Base-by-base conservation (phyloP, 352 stramenopile genomes). In the Peronospora farinosa region DNA sequence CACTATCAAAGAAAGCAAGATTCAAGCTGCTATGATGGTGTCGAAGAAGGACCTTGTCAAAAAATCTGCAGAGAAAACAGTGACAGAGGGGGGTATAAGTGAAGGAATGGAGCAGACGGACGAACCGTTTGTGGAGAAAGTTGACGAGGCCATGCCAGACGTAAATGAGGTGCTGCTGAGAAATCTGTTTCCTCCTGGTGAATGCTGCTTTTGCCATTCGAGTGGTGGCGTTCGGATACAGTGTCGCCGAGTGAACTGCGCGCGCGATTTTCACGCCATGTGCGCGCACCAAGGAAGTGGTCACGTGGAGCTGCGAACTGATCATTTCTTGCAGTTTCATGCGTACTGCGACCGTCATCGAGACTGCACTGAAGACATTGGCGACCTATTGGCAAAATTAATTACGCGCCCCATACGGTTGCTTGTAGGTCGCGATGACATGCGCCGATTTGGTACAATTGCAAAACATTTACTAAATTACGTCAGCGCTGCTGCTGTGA, bases 261-360 rank as follows among this genome's bases (percentile, higher is more conserved):
- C 49, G 0, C 56, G 57, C n/a, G 82, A 73, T 57, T 90, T 90
- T 47, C 78, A 90, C 40, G 70, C 45, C 9, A 72, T 74, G 61
- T 90, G 78, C 32, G 74, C 74, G 23, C 59, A 68, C 13, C 17
- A 66, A 73, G 60, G 47, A 54, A 60, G 50, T 42, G 73, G 73
- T 8, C 57, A 67, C 19, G 40, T 84, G 13, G 70, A 81, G 40
- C 63, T 60, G 31, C 54, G 37, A n/a, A 64, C 40, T 25, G 38
- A n/a, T 33, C 50, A 45, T n/a, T 67, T 86, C 12, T 47, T 59
- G 7, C 62, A 77, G 33, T 74, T 71, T 39, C 74, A 86, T 42
- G 76, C 67, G 17, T 92, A 86, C 49, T 92, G 81, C 25, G 63
- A 71, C n/a, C 81, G 78, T 4, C 81, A 92, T 63, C 48, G 50